phyloP scores from a whole-genome alignment of 495 filamentous ascomycete genomes.

The Apiosordaria backusii region DNA sequence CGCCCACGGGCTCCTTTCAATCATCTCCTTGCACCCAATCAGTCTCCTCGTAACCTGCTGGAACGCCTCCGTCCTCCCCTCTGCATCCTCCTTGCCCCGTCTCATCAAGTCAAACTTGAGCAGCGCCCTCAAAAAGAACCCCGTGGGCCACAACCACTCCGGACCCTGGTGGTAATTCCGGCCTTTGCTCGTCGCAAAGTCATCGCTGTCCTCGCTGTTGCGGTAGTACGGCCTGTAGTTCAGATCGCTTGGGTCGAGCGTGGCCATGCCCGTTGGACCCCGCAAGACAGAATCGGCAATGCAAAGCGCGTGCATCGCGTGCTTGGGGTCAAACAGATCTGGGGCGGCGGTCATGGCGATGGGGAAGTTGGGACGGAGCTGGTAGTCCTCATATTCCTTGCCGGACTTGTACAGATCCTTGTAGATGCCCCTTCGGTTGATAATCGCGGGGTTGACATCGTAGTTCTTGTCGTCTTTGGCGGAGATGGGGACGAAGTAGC shows the following conservation, averaged over 20 bases:
- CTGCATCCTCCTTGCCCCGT: conserved; percentile 55
- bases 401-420: conserved; percentile 92
- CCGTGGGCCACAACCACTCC: conserved; percentile 98
- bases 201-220: conserved; percentile 86
- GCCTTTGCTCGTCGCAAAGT: conserved; percentile 88
- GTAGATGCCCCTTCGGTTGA: conserved; percentile 93
- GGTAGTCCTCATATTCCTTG: conserved; percentile 96
- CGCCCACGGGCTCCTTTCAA: conserved; percentile 77
- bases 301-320: conserved; percentile 73
- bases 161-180: conserved; percentile 98
- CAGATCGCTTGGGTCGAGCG: conserved; percentile 83
- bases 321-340: conserved; percentile 71
- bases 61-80: conserved; percentile 74
- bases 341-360: conserved; percentile 95
- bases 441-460: conserved; percentile 70
- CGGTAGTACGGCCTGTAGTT: conserved; percentile 93
- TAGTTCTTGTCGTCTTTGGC: conserved; percentile 66
- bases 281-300: conserved; percentile 73
- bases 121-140: conserved; percentile 88
- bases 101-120: conserved; percentile 84
- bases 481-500: conserved; percentile 77
- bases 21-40: conserved; percentile 73
- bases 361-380: conserved; percentile 88
- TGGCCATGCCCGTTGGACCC: conserved; percentile 92
- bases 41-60: conserved; percentile 88